Conservation (phyloP, 257 asterid genomes). For the Nicotiana tabacum region DNA sequence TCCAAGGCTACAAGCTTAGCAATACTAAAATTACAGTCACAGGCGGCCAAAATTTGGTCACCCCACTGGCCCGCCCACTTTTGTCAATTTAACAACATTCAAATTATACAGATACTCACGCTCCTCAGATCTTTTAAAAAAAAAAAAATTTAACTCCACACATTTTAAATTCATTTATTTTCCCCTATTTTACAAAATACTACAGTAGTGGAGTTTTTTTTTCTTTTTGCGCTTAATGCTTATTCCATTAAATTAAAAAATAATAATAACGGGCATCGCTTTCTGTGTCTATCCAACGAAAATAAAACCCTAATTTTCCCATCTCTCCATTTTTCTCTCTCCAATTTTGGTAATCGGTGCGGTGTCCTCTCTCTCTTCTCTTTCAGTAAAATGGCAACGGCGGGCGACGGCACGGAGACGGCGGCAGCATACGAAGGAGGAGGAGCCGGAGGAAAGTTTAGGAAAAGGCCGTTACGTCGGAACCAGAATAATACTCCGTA, state of each 20-base stretch:
- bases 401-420: slow-evolving; percentile 54
- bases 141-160: too few species aligned
- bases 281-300: neutral
- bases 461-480: slow-evolving; percentile 51
- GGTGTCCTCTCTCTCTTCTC: slow-evolving; percentile 1
- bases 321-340: neutral
- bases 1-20: neutral
- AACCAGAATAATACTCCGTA: slow-evolving; percentile 61
- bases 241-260: neutral
- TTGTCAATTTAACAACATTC: neutral
- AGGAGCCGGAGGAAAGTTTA: slow-evolving; percentile 86
- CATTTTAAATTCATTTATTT: too few species aligned
- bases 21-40: neutral
- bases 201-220: too few species aligned
- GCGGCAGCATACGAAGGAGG: slow-evolving; percentile 30
- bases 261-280: neutral
- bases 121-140: neutral
- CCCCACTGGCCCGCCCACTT: slow-evolving; percentile 7
- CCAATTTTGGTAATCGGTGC: neutral
- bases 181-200: too few species aligned
- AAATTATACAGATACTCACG: neutral
- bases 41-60: neutral
- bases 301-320: slow-evolving; percentile 49
- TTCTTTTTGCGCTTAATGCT: neutral
- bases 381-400: slow-evolving; percentile 58